Conservation (phyloP, 192 early-diverging fungal genomes). For the Backusella parvicylindrica region DNA sequence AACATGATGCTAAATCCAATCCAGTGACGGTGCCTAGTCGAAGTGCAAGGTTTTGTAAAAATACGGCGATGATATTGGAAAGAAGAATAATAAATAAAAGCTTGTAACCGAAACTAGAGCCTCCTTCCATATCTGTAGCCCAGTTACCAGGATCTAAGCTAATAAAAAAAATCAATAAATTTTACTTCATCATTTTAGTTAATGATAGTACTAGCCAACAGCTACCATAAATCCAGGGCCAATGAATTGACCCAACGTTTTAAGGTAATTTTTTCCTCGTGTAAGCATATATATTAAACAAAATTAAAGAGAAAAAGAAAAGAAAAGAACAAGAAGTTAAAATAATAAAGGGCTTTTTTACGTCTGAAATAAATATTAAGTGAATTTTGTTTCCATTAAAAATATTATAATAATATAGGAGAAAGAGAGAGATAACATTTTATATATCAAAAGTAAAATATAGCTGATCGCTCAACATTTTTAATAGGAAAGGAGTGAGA, state of each 20-base stretch:
- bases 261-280: neutral
- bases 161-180: neutral
- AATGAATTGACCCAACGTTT: conserved; percentile 15
- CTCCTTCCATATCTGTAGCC: conserved; percentile 79
- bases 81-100: conserved; percentile 71
- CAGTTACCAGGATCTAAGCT: conserved; percentile 84
- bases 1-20: conserved; percentile 69
- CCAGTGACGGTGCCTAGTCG: conserved; percentile 75
- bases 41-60: conserved; percentile 74
- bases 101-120: conserved; percentile 70
- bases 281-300: neutral
- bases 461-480: neutral
- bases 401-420: neutral
- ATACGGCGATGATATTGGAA: conserved; percentile 72
- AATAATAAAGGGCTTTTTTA: neutral
- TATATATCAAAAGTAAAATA: neutral
- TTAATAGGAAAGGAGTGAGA: neutral
- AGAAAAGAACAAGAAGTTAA: neutral
- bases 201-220: conserved; percentile 25
- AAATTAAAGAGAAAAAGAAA: neutral
- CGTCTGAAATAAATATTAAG: neutral
- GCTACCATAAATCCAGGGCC: conserved; percentile 34
- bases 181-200: neutral
- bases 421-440: neutral
- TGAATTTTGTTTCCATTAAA: neutral